Conservation (phyloP, 208 protist genomes). For the Trypanosoma lewisi region DNA sequence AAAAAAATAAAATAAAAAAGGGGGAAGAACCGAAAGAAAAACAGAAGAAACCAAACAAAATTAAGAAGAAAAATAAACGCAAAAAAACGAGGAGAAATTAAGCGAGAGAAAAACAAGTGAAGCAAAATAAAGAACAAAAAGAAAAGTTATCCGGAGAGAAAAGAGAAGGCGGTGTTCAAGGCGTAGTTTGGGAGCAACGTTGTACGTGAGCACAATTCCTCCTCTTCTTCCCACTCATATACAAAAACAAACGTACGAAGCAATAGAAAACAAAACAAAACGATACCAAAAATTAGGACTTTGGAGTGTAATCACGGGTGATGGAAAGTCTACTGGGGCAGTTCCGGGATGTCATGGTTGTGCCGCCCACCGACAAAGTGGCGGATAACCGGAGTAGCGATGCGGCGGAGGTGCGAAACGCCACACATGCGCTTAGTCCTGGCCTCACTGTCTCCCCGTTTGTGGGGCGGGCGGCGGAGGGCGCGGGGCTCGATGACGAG, state of each 20-base stretch:
- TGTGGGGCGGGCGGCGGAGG: slow-evolving; percentile 10
- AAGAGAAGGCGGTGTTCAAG: background rate
- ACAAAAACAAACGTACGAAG: background rate
- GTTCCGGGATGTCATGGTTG: slow-evolving; percentile 19
- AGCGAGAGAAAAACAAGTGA: slow-evolving; percentile 7
- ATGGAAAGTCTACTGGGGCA: slow-evolving; percentile 19
- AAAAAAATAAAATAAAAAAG: background rate
- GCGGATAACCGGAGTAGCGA: background rate
- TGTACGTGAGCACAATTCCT: too few relatives aligned
- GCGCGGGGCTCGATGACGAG: slow-evolving; percentile 25
- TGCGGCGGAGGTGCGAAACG: background rate
- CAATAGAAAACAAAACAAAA: background rate
- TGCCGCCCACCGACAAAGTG: background rate
- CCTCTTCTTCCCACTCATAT: too few relatives aligned
- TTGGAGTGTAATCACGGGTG: background rate
- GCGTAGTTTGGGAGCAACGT: background rate
- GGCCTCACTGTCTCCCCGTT: slow-evolving; percentile 22
- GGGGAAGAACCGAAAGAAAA: background rate
- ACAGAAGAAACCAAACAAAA: background rate
- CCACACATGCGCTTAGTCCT: background rate
- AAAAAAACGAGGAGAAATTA: background rate
- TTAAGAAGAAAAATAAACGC: slow-evolving; percentile 15
- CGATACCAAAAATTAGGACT: background rate
- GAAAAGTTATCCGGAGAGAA: background rate
- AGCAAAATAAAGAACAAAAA: background rate